These are phyloP conservation scores for Puccinia polysora DNA, from an alignment of 1,284 basidiomycete species.

Conservation along the genomic window DNA sequence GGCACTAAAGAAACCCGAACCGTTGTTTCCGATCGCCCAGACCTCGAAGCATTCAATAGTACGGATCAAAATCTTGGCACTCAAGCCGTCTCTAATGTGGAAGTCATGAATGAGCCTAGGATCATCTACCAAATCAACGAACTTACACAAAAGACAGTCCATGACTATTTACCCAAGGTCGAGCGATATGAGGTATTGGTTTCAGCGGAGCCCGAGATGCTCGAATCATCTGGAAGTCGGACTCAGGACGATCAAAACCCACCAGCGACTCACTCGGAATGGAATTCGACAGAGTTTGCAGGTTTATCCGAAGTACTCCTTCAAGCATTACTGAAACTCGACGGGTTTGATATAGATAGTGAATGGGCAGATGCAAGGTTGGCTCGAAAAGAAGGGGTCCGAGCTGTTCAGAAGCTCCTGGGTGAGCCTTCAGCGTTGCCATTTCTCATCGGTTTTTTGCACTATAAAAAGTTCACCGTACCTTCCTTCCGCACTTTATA, in stretches of 20 bases:
- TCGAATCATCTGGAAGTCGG: background rate
- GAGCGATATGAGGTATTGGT: constrained; percentile 20
- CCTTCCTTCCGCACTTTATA: background rate
- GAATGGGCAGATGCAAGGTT: constrained; percentile 67
- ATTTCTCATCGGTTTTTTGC: background rate
- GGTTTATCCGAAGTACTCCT: constrained; percentile 62
- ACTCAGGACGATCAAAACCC: background rate
- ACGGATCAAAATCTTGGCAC: background rate
- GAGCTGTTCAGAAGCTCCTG: constrained; percentile 58
- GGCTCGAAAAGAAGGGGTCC: constrained; percentile 70
- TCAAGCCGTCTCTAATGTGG: background rate
- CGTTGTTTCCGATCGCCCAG: constrained; percentile 26
- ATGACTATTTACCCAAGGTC: constrained; percentile 1
- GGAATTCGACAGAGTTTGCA: constrained; percentile 50
- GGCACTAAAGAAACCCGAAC: constrained; percentile 27
- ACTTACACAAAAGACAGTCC: constrained; percentile 2
- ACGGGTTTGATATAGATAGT: constrained; percentile 64
- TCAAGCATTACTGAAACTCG: constrained; percentile 69
- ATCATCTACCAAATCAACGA: constrained; percentile 7
- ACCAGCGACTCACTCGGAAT: background rate
- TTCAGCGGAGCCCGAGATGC: background rate
- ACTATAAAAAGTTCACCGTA: background rate
- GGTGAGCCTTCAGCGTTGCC: constrained; percentile 2
- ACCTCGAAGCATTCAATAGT: constrained; percentile 1
- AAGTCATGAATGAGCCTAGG: constrained; percentile 17